phyloP scores from a whole-genome alignment of 2,329 filamentous ascomycete species.

The Aschersonia sp. region DNA sequence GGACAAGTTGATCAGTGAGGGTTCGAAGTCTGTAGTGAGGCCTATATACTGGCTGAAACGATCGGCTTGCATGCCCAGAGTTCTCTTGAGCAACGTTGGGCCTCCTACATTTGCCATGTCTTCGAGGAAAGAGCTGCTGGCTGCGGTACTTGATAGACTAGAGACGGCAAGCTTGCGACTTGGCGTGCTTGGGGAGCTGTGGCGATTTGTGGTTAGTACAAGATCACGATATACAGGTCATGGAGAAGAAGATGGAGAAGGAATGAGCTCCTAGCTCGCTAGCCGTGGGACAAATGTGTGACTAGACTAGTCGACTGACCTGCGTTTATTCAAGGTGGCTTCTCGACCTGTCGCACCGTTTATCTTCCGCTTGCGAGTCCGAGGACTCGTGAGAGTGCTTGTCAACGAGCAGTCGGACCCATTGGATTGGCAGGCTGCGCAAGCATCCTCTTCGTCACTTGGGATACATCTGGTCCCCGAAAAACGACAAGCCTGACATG shows the following conservation, averaged over 20 bases:
- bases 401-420: slow-evolving; percentile 69
- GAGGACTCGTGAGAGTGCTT: slow-evolving; percentile 36
- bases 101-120: slow-evolving; percentile 59
- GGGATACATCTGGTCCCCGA: slow-evolving; percentile 66
- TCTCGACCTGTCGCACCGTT: slow-evolving; percentile 58
- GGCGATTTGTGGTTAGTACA: no score
- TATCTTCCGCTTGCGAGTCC: slow-evolving; percentile 67
- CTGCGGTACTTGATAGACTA: slow-evolving; percentile 46
- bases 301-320: neutral
- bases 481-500: slow-evolving; percentile 61
- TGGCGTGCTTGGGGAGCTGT: slow-evolving; percentile 39
- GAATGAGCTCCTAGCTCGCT: no score
- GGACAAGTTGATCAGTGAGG: slow-evolving; percentile 68
- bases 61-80: slow-evolving; percentile 62
- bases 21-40: slow-evolving; percentile 70
- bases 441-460: slow-evolving; percentile 58
- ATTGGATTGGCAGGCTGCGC: slow-evolving; percentile 64
- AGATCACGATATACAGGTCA: no score
- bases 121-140: slow-evolving; percentile 49
- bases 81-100: slow-evolving; percentile 50
- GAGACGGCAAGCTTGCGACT: slow-evolving; percentile 38
- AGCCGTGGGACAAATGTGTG: neutral
- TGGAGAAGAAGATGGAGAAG: no score
- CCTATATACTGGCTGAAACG: slow-evolving; percentile 76
- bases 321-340: slow-evolving; percentile 2